These are phyloP conservation scores for Vaccinium corymbosum DNA, from an alignment of 148 eudicot species.

Conservation along the genomic window DNA sequence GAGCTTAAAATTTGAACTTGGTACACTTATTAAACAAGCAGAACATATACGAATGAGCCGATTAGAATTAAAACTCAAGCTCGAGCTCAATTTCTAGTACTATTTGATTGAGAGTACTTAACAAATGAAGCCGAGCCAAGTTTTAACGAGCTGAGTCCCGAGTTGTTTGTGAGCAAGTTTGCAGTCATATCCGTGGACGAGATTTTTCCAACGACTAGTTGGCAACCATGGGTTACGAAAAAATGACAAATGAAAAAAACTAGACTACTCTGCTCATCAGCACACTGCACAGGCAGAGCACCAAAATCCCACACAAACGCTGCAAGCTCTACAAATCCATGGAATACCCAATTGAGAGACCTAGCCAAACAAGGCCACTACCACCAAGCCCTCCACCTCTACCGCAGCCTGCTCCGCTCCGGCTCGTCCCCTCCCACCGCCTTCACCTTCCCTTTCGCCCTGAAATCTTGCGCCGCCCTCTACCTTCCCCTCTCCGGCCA, in stretches of 20 bases:
- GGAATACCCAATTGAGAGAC: conserved; percentile 56
- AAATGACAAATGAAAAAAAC: background rate
- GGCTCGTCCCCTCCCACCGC: conserved; percentile 48
- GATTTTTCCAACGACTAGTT: no score
- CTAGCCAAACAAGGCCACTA: conserved; percentile 46
- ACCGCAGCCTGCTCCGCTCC: conserved; percentile 56
- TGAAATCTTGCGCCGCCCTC: conserved; percentile 62
- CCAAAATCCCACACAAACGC: background rate
- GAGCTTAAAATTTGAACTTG: no score
- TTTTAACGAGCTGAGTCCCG: no score
- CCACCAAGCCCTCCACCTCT: conserved; percentile 45
- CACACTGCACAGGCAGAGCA: background rate
- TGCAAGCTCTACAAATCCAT: conserved; percentile 18
- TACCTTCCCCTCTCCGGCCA: conserved; percentile 41
- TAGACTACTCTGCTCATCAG: background rate
- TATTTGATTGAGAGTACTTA: no score
- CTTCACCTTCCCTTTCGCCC: conserved; percentile 66
- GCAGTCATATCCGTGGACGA: no score
- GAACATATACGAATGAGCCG: no score
- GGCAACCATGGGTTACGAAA: background rate
- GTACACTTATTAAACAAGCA: no score
- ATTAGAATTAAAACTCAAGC: no score
- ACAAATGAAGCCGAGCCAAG: no score
- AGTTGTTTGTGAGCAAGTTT: no score
- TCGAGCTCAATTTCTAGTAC: no score